Evolutionary conservation across 805 yeast genomes (phyloP), one percentile per base, ranked within the genome.

Genomic region (Candida germanica): DNA sequence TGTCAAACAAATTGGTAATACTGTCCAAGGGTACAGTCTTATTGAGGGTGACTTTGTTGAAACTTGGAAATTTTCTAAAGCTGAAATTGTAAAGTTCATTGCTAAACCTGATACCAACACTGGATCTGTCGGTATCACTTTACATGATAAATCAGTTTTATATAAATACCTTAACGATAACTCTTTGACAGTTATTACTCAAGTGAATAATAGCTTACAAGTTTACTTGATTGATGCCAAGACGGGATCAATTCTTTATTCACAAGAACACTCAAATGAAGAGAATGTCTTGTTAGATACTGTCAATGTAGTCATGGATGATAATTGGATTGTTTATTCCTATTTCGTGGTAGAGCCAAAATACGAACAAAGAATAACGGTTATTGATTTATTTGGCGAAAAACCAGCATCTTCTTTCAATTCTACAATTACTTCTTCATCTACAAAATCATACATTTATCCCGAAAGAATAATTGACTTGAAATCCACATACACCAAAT

Each of bases 81-180:
- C 43, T 53, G 10, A 28, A 31, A 38, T 40, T 12, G 20, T 61
- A 1, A 33, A 41, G 4, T 48, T 56, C 14, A 19, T 15, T 9
- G 33, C 44, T 5, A 57, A 53, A 29, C 58, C 61, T 5, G 32
- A 51, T 23, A 38, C 54, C 3, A 43, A 42, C 24, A 54, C 66
- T 2, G 39, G 82, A 0, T 80, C 82, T 10, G 54, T 81, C 31
- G 97, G 95, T 6, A 70, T 75, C 17, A 75, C 83, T 0, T 60
- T 84, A 19, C 80, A 82, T 14, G 80, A 83, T 47, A 73, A 87
- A 52, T 68, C 80, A 1, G 91, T 87, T 1, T 60, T 87, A 26
- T 87, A 89, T 73, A 93, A 91, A 58, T 89, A 83, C 55, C 61
- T 89, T 41, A 72, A 84, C 50, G 95, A 94, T 14, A 78, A 85